Conservation (phyloP, 2,329 filamentous ascomycete genomes). For the Mycosphaerella arachidis region DNA sequence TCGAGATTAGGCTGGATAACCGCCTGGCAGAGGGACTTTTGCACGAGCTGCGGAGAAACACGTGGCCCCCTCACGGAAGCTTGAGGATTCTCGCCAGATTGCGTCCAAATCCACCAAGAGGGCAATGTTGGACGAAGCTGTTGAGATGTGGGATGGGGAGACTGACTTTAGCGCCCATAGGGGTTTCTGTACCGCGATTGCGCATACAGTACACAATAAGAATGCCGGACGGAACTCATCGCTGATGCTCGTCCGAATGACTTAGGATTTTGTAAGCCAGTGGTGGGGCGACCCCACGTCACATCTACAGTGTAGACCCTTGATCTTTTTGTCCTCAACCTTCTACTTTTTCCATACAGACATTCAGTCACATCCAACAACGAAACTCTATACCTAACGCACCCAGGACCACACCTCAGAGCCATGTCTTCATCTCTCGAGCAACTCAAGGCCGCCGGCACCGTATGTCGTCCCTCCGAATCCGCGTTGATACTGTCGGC, state of each 20-base stretch:
- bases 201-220: not conserved
- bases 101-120: not conserved
- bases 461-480: slow-evolving; percentile 58
- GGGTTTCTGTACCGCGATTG: not conserved
- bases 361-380: not conserved
- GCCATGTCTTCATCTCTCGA: slow-evolving; percentile 85
- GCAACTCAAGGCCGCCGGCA: slow-evolving; percentile 94
- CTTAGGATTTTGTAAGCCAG: not conserved
- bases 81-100: not conserved
- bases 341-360: not conserved
- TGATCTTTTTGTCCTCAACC: not conserved
- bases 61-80: too few relatives aligned
- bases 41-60: not conserved
- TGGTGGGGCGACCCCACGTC: not conserved
- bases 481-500: not conserved
- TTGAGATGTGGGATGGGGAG: not conserved
- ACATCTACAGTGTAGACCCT: not conserved
- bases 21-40: too few relatives aligned
- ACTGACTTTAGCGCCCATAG: not conserved
- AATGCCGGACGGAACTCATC: not conserved
- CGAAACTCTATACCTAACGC: not conserved
- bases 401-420: slow-evolving; percentile 1
- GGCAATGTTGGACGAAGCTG: not conserved
- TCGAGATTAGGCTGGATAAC: too few relatives aligned
- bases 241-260: not conserved